These are phyloP conservation scores for Leccinum disarticulatum DNA, from an alignment of 768 basidiomycete species.

Conservation along the genomic window DNA sequence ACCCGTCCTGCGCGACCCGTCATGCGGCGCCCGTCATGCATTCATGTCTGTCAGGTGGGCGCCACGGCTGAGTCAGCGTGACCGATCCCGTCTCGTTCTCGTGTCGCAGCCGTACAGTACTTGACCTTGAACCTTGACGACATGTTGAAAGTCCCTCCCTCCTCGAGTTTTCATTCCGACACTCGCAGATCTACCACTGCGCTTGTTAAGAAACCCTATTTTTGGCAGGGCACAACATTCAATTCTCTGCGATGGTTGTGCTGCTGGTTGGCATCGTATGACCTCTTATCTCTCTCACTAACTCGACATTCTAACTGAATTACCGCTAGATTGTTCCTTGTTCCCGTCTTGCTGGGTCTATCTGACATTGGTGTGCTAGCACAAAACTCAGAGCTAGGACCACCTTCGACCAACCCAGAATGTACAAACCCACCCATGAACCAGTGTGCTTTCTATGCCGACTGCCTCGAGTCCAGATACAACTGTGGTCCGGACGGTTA, in stretches of 20 bases:
- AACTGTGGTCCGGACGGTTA: not conserved
- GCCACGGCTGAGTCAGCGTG: too few species aligned
- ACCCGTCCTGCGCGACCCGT: too few species aligned
- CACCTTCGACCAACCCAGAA: not conserved
- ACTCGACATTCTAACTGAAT: not conserved
- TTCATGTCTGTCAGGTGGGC: too few species aligned
- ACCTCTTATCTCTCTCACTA: not conserved
- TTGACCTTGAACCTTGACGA: too few species aligned
- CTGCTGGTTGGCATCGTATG: not conserved
- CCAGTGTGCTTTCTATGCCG: conserved; percentile 35
- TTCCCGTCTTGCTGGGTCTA: not conserved
- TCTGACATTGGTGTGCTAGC: not conserved
- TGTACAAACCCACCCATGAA: conserved; percentile 35
- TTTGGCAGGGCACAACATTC: too few species aligned
- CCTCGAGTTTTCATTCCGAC: not conserved
- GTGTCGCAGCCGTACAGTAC: too few species aligned
- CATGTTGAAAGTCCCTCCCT: not conserved
- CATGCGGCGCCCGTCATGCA: too few species aligned
- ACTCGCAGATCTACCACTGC: not conserved
- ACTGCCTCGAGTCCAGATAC: not conserved
- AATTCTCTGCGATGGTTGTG: not conserved
- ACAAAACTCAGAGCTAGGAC: not conserved
- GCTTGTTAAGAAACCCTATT: not conserved
- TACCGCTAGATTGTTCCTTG: not conserved
- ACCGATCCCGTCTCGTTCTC: too few species aligned